Conservation (phyloP, 1,139 yeast genomes). For the Protomyces inouyei region DNA sequence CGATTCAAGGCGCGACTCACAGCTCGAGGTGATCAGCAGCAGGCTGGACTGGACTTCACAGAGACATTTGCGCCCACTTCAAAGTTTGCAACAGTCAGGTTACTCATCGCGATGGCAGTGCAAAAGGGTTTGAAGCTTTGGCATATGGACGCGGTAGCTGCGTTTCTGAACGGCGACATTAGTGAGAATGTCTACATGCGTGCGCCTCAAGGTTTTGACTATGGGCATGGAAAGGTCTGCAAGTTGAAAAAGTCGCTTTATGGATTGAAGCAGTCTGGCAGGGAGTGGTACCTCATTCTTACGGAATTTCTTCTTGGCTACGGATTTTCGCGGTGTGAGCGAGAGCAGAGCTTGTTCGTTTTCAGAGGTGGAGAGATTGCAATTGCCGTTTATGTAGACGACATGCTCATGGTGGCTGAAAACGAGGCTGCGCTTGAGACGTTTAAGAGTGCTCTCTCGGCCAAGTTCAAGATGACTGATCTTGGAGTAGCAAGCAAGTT, state of each 20-base stretch:
- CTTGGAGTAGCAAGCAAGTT: background rate
- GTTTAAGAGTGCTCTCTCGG: background rate
- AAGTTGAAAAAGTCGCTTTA: background rate
- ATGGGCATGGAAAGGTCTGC: background rate
- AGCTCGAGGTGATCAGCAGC: background rate
- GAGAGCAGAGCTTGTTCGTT: background rate
- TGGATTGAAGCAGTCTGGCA: constrained; percentile 6
- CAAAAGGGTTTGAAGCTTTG: background rate
- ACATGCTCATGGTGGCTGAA: background rate
- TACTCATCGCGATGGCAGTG: background rate
- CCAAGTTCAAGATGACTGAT: background rate
- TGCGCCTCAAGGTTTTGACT: background rate
- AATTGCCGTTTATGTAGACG: background rate
- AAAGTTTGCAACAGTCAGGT: background rate
- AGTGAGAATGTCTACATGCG: constrained; percentile 4
- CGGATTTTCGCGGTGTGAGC: background rate
- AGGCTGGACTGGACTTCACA: background rate
- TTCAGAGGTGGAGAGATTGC: background rate
- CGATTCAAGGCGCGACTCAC: background rate
- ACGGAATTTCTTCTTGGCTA: background rate
- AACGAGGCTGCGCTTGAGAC: background rate
- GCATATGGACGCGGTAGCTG: constrained; percentile 7
- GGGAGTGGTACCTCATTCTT: constrained; percentile 5
- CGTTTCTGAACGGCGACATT: constrained; percentile 1
- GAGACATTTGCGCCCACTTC: background rate